Conservation (phyloP, 1,139 yeast species). For the Lodderomyces beijingensis region DNA sequence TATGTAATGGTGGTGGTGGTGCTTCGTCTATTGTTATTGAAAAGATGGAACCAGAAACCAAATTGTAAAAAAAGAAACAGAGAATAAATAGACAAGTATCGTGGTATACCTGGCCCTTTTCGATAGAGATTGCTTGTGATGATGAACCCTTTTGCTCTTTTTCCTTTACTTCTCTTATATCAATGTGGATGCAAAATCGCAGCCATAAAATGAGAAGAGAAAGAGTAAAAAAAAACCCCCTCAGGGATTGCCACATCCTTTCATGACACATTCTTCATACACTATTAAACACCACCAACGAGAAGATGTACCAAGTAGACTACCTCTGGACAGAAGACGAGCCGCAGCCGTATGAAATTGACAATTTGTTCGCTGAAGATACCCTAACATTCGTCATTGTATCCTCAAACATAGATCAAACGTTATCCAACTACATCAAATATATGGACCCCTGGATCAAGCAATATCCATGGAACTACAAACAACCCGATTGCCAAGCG, state of each 20-base stretch:
- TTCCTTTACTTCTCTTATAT: too few species aligned
- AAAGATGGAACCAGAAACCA: slow-evolving; percentile 25
- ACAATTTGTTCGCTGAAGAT: slow-evolving; percentile 8
- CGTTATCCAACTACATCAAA: slow-evolving; percentile 5
- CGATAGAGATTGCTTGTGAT: too few species aligned
- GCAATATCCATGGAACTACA: slow-evolving; percentile 13
- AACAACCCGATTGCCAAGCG: slow-evolving; percentile 7
- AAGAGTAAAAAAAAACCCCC: too few species aligned
- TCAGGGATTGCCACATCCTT: too few species aligned
- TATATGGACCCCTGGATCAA: slow-evolving; percentile 10
- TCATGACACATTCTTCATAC: too few species aligned
- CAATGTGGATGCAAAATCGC: too few species aligned
- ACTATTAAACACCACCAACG: too few species aligned
- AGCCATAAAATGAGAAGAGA: too few species aligned
- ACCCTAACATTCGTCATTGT: slow-evolving; percentile 10
- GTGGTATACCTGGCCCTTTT: too few species aligned
- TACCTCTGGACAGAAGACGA: slow-evolving; percentile 12
- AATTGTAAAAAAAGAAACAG: slow-evolving; percentile 16
- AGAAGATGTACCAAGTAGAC: slow-evolving; percentile 6
- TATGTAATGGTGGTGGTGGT: slow-evolving; percentile 99
- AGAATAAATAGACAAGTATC: too few species aligned
- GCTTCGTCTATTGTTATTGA: slow-evolving; percentile 53
- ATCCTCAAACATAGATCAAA: slow-evolving; percentile 6
- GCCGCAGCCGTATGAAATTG: slow-evolving; percentile 8
- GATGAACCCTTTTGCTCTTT: too few species aligned